These are phyloP conservation scores for Suhomyces choctaworum DNA, from an alignment of 1,139 yeast genomes.

Conservation along the genomic window DNA sequence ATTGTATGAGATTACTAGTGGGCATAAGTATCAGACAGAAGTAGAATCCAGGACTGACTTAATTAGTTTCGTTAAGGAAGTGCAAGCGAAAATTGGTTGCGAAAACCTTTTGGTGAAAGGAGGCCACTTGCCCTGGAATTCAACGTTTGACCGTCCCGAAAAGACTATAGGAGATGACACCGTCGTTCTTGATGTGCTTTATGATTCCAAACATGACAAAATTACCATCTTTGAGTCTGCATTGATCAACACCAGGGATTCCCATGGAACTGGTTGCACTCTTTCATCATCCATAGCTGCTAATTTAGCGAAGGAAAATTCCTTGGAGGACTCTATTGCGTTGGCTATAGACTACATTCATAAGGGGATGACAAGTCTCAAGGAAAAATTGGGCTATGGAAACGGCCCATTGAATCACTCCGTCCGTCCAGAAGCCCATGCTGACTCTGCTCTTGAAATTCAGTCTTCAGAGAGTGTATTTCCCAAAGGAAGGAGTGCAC, in stretches of 20 bases:
- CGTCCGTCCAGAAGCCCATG: constrained; percentile 21
- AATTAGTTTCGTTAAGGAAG: constrained; percentile 40
- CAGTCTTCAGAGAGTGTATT: neutral
- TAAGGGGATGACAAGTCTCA: constrained; percentile 50
- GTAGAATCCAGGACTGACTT: constrained; percentile 36
- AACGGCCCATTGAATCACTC: constrained; percentile 75
- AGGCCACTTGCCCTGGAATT: constrained; percentile 67
- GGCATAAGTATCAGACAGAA: constrained; percentile 13
- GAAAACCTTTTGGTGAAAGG: constrained; percentile 72
- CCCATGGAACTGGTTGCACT: constrained; percentile 94
- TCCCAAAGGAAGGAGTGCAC: constrained; percentile 10
- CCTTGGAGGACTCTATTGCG: constrained; percentile 50
- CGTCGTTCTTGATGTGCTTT: constrained; percentile 60
- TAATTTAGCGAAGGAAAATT: constrained; percentile 57
- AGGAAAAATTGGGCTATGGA: constrained; percentile 52
- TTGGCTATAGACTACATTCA: constrained; percentile 67
- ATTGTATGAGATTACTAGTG: constrained; percentile 27
- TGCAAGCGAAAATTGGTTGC: constrained; percentile 46
- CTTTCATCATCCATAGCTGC: constrained; percentile 81
- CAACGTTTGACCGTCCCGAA: constrained; percentile 17
- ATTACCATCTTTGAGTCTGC: constrained; percentile 51
- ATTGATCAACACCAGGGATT: constrained; percentile 51
- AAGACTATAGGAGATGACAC: constrained; percentile 19
- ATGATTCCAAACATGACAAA: constrained; percentile 40
- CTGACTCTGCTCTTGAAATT: constrained; percentile 12